Conservation (phyloP, 768 basidiomycete genomes). For the Lentinula guzmanii region DNA sequence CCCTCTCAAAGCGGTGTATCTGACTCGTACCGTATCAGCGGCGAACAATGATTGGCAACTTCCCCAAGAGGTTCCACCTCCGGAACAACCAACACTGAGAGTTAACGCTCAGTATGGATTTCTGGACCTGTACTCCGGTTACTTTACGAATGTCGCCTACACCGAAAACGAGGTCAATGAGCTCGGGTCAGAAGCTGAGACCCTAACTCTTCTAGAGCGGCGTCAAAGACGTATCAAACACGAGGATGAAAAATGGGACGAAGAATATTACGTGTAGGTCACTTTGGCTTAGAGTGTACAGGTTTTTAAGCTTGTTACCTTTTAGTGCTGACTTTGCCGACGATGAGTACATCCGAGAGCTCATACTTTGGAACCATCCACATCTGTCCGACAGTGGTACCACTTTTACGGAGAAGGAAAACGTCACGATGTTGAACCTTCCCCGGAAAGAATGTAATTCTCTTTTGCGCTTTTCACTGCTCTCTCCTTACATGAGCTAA, state of each 20-base stretch:
- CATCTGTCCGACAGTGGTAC: conserved; percentile 25
- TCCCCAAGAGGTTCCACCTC: conserved; percentile 52
- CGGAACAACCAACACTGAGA: conserved; percentile 32
- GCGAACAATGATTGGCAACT: conserved; percentile 76
- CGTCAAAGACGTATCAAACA: conserved; percentile 45
- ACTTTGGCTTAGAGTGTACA: not conserved
- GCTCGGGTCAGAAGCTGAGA: conserved; percentile 64
- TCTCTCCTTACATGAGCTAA: not conserved
- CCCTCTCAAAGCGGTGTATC: not conserved
- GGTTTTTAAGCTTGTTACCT: conserved; percentile 6
- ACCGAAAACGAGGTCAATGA: conserved; percentile 82
- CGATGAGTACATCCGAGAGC: conserved; percentile 66
- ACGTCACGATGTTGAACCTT: conserved; percentile 52
- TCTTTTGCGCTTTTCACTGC: not conserved
- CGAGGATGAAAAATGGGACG: conserved; percentile 78
- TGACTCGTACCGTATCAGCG: conserved; percentile 33
- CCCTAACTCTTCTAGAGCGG: conserved; percentile 42
- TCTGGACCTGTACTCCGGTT: conserved; percentile 66
- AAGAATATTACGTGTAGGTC: conserved; percentile 76
- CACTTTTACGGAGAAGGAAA: conserved; percentile 69
- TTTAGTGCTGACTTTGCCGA: conserved; percentile 80
- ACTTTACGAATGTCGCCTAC: conserved; percentile 66
- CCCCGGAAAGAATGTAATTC: conserved; percentile 50
- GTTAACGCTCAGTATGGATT: conserved; percentile 65
- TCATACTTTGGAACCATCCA: conserved; percentile 64